phyloP scores from a whole-genome alignment of 495 filamentous ascomycete genomes.

The Xylaria flabelliformis region DNA sequence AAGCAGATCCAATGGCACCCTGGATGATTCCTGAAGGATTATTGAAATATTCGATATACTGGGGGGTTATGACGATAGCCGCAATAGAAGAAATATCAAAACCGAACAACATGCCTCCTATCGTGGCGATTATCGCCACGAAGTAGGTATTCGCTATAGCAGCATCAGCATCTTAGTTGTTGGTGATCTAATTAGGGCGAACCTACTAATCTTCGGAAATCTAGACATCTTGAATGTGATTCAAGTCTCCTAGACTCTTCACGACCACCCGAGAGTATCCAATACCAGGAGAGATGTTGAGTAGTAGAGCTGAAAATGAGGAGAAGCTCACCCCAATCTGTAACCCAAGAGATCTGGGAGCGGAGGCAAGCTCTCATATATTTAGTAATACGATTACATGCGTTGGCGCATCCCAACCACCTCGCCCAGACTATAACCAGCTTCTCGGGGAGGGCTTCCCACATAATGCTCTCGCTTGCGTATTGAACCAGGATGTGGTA shows the following conservation, averaged over 20 bases:
- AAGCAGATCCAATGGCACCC: constrained; percentile 69
- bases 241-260: neutral
- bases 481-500: neutral
- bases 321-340: neutral
- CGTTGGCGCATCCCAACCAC: constrained; percentile 5
- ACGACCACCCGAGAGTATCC: neutral
- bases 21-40: constrained; percentile 67
- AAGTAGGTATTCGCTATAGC: constrained; percentile 61
- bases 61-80: constrained; percentile 72
- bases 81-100: constrained; percentile 76
- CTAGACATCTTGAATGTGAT: constrained; percentile 37
- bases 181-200: neutral
- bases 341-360: constrained; percentile 1
- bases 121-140: constrained; percentile 65
- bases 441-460: constrained; percentile 1
- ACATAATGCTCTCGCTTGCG: constrained; percentile 9
- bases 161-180: constrained; percentile 31
- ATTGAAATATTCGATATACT: constrained; percentile 72
- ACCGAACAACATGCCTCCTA: constrained; percentile 68
- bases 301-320: constrained; percentile 21
- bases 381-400: constrained; percentile 5
- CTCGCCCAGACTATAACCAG: neutral
- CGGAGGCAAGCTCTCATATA: constrained; percentile 25
- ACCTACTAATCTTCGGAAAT: constrained; percentile 42
- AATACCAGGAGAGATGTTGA: neutral